phyloP scores from a whole-genome alignment of 2,329 filamentous ascomycete genomes.

The Mycosphaerella sp. region DNA sequence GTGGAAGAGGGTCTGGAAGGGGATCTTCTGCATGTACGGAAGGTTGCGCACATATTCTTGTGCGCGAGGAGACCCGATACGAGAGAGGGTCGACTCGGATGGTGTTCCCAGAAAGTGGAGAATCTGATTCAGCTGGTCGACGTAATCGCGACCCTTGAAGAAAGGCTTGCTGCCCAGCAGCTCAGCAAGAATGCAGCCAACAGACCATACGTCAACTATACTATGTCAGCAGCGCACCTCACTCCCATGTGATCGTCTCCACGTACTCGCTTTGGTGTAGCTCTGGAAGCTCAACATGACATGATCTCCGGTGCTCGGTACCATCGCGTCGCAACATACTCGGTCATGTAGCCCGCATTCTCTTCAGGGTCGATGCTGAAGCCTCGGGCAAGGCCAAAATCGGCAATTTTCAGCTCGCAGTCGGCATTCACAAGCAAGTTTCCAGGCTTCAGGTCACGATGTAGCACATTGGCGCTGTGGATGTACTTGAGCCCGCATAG shows the following conservation, averaged over 20 bases:
- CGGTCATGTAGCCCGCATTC: constrained; percentile 99
- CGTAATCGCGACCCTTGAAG: constrained; percentile 98
- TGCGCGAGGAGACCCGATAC: constrained; percentile 90
- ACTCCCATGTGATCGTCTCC: not conserved
- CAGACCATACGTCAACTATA: constrained; percentile 96
- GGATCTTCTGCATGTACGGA: constrained; percentile 58
- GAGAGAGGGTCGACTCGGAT: constrained; percentile 85
- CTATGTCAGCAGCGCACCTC: constrained; percentile 10
- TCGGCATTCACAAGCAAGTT: constrained; percentile 98
- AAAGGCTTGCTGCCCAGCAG: constrained; percentile 93
- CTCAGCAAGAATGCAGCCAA: constrained; percentile 95
- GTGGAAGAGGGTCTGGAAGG: constrained; percentile 82
- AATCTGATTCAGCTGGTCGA: constrained; percentile 99
- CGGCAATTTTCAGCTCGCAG: constrained; percentile 98
- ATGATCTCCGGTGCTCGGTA: constrained; percentile 99
- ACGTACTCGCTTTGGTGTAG: constrained; percentile 99
- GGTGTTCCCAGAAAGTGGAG: constrained; percentile 95
- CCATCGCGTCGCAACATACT: constrained; percentile 98
- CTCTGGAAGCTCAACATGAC: constrained; percentile 99
- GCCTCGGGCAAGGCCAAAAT: constrained; percentile 92
- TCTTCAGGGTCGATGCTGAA: constrained; percentile 97
- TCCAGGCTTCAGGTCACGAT: constrained; percentile 93
- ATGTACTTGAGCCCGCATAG: constrained; percentile 92
- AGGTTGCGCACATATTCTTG: constrained; percentile 95
- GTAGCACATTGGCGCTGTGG: constrained; percentile 94